These are phyloP conservation scores for Linum usitatissimum DNA, from an alignment of 345 rosid species.

Conservation along the genomic window DNA sequence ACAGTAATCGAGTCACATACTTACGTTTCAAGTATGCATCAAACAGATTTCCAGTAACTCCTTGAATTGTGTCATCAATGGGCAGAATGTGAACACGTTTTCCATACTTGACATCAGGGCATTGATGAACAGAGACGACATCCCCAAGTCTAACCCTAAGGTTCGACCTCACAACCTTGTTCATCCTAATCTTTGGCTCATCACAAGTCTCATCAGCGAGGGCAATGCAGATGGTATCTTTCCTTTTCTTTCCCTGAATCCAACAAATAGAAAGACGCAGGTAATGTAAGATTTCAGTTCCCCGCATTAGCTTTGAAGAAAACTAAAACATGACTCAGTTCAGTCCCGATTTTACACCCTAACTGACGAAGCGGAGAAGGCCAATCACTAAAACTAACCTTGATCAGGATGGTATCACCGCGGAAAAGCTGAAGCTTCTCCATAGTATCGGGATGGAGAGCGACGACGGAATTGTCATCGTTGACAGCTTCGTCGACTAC, in stretches of 20 bases:
- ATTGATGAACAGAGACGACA: slow-evolving; percentile 23
- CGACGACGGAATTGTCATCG: slow-evolving; percentile 10
- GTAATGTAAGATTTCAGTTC: background rate
- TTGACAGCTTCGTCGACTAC: slow-evolving; percentile 10
- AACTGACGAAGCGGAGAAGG: background rate
- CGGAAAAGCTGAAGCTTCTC: slow-evolving; percentile 17
- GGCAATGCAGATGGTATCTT: slow-evolving; percentile 19
- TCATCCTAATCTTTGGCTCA: slow-evolving; percentile 24
- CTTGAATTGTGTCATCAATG: slow-evolving; percentile 13
- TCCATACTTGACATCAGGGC: slow-evolving; percentile 17
- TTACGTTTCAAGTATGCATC: slow-evolving; percentile 18
- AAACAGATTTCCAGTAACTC: slow-evolving; percentile 17
- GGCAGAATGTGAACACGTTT: slow-evolving; percentile 18
- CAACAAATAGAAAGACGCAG: background rate
- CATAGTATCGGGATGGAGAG: slow-evolving; percentile 14
- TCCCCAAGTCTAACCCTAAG: slow-evolving; percentile 28
- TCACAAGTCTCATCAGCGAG: slow-evolving; percentile 20
- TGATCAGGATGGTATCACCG: slow-evolving; percentile 16
- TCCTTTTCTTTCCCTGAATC: slow-evolving; percentile 17
- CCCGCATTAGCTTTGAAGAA: background rate
- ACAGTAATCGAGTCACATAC: background rate
- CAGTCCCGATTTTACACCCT: background rate
- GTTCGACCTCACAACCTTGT: slow-evolving; percentile 24
- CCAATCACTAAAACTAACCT: slow-evolving; percentile 4
- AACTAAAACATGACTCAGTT: background rate